These are phyloP conservation scores for Saxophila tyrrhenica DNA, from an alignment of 495 filamentous ascomycete species.

Conservation along the genomic window DNA sequence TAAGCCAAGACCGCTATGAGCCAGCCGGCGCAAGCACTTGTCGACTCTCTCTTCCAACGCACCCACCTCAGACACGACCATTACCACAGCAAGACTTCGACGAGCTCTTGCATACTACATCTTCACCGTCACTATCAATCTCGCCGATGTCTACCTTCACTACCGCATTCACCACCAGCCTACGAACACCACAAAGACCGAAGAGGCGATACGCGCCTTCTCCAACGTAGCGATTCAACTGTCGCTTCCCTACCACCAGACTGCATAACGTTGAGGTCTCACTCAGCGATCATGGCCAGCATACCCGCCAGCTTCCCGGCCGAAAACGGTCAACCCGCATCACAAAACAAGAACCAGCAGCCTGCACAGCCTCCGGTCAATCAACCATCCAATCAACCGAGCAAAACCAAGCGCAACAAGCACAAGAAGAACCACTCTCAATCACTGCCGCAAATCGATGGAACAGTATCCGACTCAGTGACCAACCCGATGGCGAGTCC, in stretches of 20 bases:
- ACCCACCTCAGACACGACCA: background rate
- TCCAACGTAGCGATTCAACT: conserved; percentile 4
- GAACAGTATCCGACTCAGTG: conserved; percentile 17
- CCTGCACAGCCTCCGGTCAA: too few relatives aligned
- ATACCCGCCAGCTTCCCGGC: background rate
- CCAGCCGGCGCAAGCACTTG: background rate
- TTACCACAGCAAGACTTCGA: background rate
- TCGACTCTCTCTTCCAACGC: background rate
- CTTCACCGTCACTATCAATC: background rate
- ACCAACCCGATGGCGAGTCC: conserved; percentile 3
- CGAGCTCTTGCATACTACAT: background rate
- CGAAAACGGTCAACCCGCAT: background rate
- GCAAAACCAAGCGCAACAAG: conserved; percentile 2
- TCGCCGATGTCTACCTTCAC: conserved; percentile 11
- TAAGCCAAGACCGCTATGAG: too few relatives aligned
- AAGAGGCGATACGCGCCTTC: conserved; percentile 2
- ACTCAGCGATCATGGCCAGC: background rate
- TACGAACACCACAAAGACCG: background rate
- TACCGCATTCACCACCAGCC: background rate
- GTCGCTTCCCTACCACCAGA: background rate
- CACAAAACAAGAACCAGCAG: background rate
- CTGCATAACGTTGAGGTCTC: too few relatives aligned
- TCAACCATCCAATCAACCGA: background rate
- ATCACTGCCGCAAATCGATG: background rate
- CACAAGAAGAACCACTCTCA: conserved; percentile 1